Evolutionary conservation across 2,329 filamentous ascomycete species (phyloP).

Genomic region (Colletotrichum ledebouriae): DNA sequence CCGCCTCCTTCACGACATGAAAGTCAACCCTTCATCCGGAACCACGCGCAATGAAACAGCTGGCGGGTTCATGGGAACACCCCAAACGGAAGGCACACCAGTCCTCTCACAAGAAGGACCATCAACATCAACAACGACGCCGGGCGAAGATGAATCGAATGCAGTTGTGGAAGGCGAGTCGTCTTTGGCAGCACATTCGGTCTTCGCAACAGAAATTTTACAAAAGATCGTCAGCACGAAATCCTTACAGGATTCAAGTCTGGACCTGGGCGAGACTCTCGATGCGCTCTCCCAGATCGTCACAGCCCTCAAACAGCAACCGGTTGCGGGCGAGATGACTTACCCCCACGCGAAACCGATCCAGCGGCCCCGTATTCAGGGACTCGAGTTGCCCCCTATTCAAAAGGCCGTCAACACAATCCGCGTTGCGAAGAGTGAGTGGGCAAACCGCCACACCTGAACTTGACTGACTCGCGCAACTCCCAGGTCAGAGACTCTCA

Average conservation of each 20-base stretch:
- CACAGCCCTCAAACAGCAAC: constrained; percentile 46
- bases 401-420: constrained; percentile 37
- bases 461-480: not conserved
- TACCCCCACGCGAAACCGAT: constrained; percentile 45
- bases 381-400: constrained; percentile 40
- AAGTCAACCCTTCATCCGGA: constrained; percentile 45
- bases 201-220: constrained; percentile 61
- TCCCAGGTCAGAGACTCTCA: constrained; percentile 13
- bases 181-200: constrained; percentile 60
- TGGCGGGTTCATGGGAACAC: not conserved
- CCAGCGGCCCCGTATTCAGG: constrained; percentile 21
- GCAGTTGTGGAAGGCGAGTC: constrained; percentile 59
- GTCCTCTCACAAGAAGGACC: constrained; percentile 13
- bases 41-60: not conserved
- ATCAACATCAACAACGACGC: constrained; percentile 37
- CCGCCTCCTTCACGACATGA: constrained; percentile 52
- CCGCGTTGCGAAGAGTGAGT: constrained; percentile 24
- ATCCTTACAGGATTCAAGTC: constrained; percentile 45
- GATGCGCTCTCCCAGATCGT: constrained; percentile 53
- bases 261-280: constrained; percentile 52
- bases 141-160: constrained; percentile 45
- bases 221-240: constrained; percentile 53
- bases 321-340: constrained; percentile 46
- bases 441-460: fast-evolving
- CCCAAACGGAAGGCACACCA: constrained; percentile 2